Base-by-base conservation (phyloP, 2,329 filamentous ascomycete genomes). In the Botrytis squamosa region DNA sequence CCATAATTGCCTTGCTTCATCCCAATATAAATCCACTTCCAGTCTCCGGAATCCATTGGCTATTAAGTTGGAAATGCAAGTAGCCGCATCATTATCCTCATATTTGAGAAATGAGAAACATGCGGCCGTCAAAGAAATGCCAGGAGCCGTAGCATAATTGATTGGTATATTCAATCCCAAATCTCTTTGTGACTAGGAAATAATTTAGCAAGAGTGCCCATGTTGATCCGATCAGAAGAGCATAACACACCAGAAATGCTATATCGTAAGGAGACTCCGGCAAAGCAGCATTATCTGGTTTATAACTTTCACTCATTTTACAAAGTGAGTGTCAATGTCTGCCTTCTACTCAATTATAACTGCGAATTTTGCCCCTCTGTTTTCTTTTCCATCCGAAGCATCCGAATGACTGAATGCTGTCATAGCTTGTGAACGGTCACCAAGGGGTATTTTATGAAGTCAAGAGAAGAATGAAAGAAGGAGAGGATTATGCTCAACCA, bases 11-110 rank as follows among this genome's bases (percentile, higher is more conserved):
- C 85, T 84, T 44, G 82, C 83, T 38, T 84, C 78, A 76, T 91
- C 89, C 90, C 90, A 92, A 78, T 90, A 92, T 20, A 91, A 77
- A 79, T 92, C 90, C 42, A 91, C 81, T 62, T 87, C 81, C 64
- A 91, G 84, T 63, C 87, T 84, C 57, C 86, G 84, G 77, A 89
- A 91, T 8, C 88, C 88, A n/a, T 86, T 81, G 0, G 86, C 85
- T 42, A 92, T 82, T 1, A 92, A 83, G 79, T 91, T 91, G 7
- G 89, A 91, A 52, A 92, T 82, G 81, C 90, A 92, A 38, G 83
- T 85, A 55, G 83, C 83, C 25, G 86, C 84, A 5, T 84, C 83
- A 42, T 83, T 80, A 77, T 86, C 84, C 75, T 88, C 85, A 80
- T 88, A 91, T n/a, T 84, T 81, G 10, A 84, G 82, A 72, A 85